Evolutionary conservation across 2,329 filamentous ascomycete species (phyloP), one percentile per base, ranked within the genome.

Genomic region (Microdochium bolleyi): DNA sequence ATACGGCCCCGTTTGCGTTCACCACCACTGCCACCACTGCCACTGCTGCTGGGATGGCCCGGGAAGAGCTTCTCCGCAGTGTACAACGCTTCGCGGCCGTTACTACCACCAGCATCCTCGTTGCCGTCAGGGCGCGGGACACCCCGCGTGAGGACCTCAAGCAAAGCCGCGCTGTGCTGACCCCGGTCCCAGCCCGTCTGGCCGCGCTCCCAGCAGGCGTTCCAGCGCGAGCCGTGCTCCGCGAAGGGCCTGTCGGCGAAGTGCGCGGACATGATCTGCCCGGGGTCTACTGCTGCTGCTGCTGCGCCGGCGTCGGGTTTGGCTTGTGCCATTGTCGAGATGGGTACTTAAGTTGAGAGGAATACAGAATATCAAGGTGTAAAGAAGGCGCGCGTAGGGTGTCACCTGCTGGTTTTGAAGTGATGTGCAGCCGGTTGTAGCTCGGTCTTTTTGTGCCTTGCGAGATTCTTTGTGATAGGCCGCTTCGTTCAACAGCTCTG

Each of bases 121-220:
- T 70, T 61, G 53, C 62, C 58, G 46, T 65, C 53, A 67, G 71
- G 61, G 25, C 67, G 52, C 55, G 16, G 48, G 51, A 49, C 24
- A 24, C 19, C 8, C n/a, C 22, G 19, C 48, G 59, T 44, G 27
- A 83, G 68, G 14, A 81, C 59, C 60, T 84, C 80, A 48, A 71
- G 63, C n/a, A 83, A 73, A 49, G 80, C 79, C 52, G 74, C 64
- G 44, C 73, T 80, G 3, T 78, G 76, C 19, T 70, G 72, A 19
- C 75, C 75, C 54, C 77, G 76, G 64, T 83, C 80, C 79, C 79
- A 83, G n/a, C 77, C 79, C 7, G 73, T 73, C 58, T 61, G 69
- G 34, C 64, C 59, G 22, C 74, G 65, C 48, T 67, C 63, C 73
- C 76, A 83, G 41, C 77, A 70, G 24, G 67, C 62, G 57, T 77